Conservation (phyloP, 1,139 yeast species). For the Saccharomycopsis hybrid region DNA sequence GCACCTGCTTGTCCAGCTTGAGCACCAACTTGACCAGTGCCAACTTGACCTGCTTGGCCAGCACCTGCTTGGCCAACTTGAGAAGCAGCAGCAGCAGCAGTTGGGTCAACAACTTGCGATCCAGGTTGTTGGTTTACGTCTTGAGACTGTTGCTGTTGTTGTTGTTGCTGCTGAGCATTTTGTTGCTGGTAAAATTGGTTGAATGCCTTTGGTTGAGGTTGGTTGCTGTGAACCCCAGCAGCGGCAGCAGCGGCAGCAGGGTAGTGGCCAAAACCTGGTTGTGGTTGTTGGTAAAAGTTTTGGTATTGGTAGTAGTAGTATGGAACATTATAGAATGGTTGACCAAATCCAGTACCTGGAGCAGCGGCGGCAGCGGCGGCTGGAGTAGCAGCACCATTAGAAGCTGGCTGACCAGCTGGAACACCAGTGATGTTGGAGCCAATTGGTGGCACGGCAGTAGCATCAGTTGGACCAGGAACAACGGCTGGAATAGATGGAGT, state of each 20-base stretch:
- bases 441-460: slow-evolving; percentile 1
- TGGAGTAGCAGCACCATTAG: slow-evolving; percentile 4
- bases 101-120: slow-evolving; percentile 1
- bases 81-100: neutral
- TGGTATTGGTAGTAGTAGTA: slow-evolving; percentile 13
- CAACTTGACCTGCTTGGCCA: neutral
- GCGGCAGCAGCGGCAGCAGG: neutral
- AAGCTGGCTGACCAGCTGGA: slow-evolving; percentile 10
- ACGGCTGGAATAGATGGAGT: slow-evolving; percentile 1
- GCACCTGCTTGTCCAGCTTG: slow-evolving; percentile 6
- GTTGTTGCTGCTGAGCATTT: slow-evolving; percentile 3
- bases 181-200: slow-evolving; percentile 8
- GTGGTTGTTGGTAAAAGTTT: slow-evolving; percentile 7
- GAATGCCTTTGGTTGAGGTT: slow-evolving; percentile 13
- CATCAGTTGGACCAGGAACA: slow-evolving; percentile 3
- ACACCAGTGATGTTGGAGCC: slow-evolving; percentile 1
- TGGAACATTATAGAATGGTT: slow-evolving; percentile 8
- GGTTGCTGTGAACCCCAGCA: neutral
- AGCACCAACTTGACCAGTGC: neutral
- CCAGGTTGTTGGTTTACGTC: slow-evolving; percentile 6
- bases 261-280: slow-evolving; percentile 12
- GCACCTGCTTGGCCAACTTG: slow-evolving; percentile 2
- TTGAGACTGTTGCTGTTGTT: slow-evolving; percentile 8
- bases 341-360: slow-evolving; percentile 9
- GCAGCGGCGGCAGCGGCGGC: slow-evolving; percentile 1